Base-by-base conservation (phyloP, 192 early-diverging fungal species). In the Backusella circina region DNA sequence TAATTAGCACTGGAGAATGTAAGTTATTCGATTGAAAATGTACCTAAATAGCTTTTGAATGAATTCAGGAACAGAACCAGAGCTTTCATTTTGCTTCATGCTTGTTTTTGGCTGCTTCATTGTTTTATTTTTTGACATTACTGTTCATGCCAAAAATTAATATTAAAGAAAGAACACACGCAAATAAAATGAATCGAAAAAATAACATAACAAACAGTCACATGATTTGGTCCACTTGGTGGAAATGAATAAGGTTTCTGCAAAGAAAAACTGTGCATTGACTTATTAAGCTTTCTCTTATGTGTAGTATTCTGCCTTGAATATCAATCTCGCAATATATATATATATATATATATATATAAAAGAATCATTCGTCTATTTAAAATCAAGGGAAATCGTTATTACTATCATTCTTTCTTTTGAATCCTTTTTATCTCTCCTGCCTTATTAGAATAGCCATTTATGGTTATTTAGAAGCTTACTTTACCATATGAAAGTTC, bases 41-140 rank as follows among this genome's bases (percentile, higher is more conserved):
- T 75, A 78, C 72, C 65, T 39, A 65, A 74, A 74, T 41, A 76
- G 57, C 66, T 76, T 73, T 74, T 77, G 75, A 35, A 77, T 79
- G 35, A 76, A 79, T 68, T 73, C 64, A 68, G 78, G 70, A 16
- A 77, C 71, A 39, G 31, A 72, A 8, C 73, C 73, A 21, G 39
- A 36, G 39, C 38, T 64, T 66, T 74, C 73, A 41, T 66, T 65
- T 28, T 16, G 6, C 9, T 72, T 72, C 13, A 57, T 47, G 38
- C 16, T 21, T 35, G 65, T 41, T 21, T 41, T 33, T 33, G 32
- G 16, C 16, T 65, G 77, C 21, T 39, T 73, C 61, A 41, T 74
- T 26, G 10, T 47, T 36, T 44, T 64, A 21, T 41, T 18, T 9
- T 28, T 41, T 47, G 69, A 47, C 69, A 70, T 70, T 21, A 70